phyloP scores from a whole-genome alignment of 306 rosid genomes.

The Acacia crassicarpa region DNA sequence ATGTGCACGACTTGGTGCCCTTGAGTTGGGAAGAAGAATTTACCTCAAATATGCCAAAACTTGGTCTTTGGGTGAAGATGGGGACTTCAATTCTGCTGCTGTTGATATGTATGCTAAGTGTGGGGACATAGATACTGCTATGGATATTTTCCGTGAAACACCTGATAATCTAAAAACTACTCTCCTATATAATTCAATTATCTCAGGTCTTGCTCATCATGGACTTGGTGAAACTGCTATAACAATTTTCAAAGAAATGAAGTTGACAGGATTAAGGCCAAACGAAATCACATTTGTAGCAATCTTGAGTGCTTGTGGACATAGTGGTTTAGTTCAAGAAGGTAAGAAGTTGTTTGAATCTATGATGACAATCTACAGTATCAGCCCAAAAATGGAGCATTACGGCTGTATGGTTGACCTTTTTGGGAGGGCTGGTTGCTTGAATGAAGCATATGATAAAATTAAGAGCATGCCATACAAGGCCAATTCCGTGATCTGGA shows the following conservation, averaged over 20 bases:
- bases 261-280: constrained; percentile 33
- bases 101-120: constrained; percentile 54
- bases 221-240: constrained; percentile 44
- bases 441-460: constrained; percentile 40
- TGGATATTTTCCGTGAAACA: constrained; percentile 40
- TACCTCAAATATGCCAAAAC: constrained; percentile 41
- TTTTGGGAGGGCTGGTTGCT: constrained; percentile 42
- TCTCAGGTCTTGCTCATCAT: constrained; percentile 57
- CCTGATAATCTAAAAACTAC: constrained; percentile 33
- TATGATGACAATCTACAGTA: constrained; percentile 31
- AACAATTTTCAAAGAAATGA: constrained; percentile 39
- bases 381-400: constrained; percentile 41
- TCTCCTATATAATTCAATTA: constrained; percentile 40
- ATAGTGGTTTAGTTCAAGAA: constrained; percentile 46
- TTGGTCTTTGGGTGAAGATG: not conserved
- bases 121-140: constrained; percentile 44
- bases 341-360: constrained; percentile 45
- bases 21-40: constrained; percentile 48
- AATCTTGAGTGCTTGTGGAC: constrained; percentile 48
- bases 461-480: constrained; percentile 43
- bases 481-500: constrained; percentile 50
- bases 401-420: constrained; percentile 58
- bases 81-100: constrained; percentile 36
- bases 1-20: constrained; percentile 43
- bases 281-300: constrained; percentile 46